Evolutionary conservation across 2,329 filamentous ascomycete species (phyloP).

Genomic region (Intubia oerlemansii): DNA sequence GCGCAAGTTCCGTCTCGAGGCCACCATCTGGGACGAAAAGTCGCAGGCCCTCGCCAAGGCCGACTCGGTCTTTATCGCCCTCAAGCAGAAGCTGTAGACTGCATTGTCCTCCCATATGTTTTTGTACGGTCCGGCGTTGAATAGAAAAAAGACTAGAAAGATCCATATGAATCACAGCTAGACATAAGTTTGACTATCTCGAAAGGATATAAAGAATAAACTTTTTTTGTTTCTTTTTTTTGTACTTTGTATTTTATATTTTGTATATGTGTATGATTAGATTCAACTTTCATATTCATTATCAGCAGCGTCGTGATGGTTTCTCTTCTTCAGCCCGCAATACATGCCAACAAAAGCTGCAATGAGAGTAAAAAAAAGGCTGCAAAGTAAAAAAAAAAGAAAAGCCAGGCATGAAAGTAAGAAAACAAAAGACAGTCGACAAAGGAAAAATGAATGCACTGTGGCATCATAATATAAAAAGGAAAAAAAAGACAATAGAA

Average conservation of each 20-base stretch:
- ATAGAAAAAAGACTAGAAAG: background rate
- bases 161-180: background rate
- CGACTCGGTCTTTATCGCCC: slow-evolving; percentile 25
- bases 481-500: too few species aligned
- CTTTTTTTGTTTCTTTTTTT: background rate
- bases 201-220: background rate
- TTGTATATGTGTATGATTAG: too few species aligned
- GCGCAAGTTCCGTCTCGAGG: slow-evolving; percentile 30
- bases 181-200: too few species aligned
- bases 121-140: too few species aligned
- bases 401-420: background rate
- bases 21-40: slow-evolving; percentile 24
- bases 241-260: too few species aligned
- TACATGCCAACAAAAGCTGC: too few species aligned
- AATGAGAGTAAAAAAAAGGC: too few species aligned
- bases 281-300: too few species aligned
- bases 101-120: too few species aligned
- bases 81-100: slow-evolving; percentile 8
- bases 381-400: slow-evolving; percentile 1
- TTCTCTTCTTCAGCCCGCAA: too few species aligned
- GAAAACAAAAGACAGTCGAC: background rate
- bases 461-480: background rate
- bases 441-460: slow-evolving; percentile 1
- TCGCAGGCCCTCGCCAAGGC: slow-evolving; percentile 25
- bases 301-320: too few species aligned